Conservation (phyloP, 345 rosid species). For the Gossypium ekmanianum region DNA sequence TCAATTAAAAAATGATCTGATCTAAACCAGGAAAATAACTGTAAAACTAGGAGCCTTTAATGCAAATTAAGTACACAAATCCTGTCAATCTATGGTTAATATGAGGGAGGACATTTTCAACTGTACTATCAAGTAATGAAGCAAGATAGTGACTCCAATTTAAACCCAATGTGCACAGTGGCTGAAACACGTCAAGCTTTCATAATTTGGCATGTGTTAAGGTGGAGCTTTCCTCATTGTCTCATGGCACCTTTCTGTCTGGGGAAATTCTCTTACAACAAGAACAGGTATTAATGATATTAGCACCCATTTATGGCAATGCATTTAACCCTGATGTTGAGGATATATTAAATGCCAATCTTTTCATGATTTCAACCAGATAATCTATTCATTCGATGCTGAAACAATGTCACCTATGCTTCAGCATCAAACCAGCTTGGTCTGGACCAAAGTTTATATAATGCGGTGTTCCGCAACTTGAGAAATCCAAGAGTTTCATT, state of each 20-base stretch:
- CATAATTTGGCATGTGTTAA: neutral
- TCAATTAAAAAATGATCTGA: neutral
- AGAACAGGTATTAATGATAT: neutral
- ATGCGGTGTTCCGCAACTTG: neutral
- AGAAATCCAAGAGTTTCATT: neutral
- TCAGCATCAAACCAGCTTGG: neutral
- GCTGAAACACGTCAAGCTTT: neutral
- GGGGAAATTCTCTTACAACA: neutral
- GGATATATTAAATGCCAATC: neutral
- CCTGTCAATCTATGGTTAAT: neutral
- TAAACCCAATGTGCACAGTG: neutral
- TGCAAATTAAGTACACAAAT: neutral
- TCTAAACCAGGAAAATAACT: neutral
- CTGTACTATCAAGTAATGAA: neutral
- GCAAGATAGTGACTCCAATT: neutral
- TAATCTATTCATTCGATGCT: conserved; percentile 1
- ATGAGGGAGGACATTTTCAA: neutral
- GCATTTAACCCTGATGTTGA: conserved; percentile 4
- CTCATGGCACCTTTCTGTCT: neutral
- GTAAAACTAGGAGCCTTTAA: neutral
- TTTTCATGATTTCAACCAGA: conserved; percentile 6
- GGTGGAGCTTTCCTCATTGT: neutral
- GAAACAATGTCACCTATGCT: neutral
- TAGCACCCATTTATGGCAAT: neutral
- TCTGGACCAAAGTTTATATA: neutral